Percentiles rank a stretch among this genome's conserved stretches.
These are phyloP conservation scores for Teunomyces tritomae DNA, from an alignment of 805 yeast species.

Conservation along the genomic window DNA sequence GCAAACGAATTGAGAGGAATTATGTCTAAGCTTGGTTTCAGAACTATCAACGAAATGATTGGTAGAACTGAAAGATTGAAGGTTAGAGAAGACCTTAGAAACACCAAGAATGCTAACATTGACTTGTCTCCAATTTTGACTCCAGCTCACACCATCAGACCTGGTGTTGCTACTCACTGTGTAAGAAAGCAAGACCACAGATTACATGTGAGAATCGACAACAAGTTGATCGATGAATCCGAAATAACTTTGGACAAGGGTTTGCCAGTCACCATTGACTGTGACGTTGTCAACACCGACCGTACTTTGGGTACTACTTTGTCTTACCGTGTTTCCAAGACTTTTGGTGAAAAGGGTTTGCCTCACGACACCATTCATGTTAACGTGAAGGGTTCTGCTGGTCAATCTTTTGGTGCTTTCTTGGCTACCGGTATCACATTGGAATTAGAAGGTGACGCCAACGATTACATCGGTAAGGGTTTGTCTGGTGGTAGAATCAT, in stretches of 20 bases:
- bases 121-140: conserved; percentile 92
- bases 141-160: conserved; percentile 94
- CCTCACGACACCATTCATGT: conserved; percentile 97
- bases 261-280: conserved; percentile 91
- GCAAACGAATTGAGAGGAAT: conserved; percentile 87
- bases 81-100: conserved; percentile 81
- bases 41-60: conserved; percentile 96
- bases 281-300: conserved; percentile 92
- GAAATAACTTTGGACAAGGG: conserved; percentile 95
- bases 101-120: conserved; percentile 85
- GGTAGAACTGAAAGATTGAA: conserved; percentile 91
- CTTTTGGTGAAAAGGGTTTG: conserved; percentile 87
- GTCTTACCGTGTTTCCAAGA: conserved; percentile 90
- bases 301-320: conserved; percentile 94
- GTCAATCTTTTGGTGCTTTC: conserved; percentile 98
- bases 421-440: conserved; percentile 94
- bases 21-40: conserved; percentile 94
- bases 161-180: conserved; percentile 93
- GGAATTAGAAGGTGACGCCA: conserved; percentile 95
- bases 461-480: conserved; percentile 97
- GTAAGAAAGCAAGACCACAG: conserved; percentile 92
- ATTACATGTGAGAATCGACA: conserved; percentile 88
- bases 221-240: conserved; percentile 93
- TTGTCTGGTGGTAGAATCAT: conserved; percentile 91
- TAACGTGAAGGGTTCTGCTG: conserved; percentile 88